Evolutionary conservation across 768 basidiomycete genomes (phyloP).

Genomic region (Pleurotus eryngii): DNA sequence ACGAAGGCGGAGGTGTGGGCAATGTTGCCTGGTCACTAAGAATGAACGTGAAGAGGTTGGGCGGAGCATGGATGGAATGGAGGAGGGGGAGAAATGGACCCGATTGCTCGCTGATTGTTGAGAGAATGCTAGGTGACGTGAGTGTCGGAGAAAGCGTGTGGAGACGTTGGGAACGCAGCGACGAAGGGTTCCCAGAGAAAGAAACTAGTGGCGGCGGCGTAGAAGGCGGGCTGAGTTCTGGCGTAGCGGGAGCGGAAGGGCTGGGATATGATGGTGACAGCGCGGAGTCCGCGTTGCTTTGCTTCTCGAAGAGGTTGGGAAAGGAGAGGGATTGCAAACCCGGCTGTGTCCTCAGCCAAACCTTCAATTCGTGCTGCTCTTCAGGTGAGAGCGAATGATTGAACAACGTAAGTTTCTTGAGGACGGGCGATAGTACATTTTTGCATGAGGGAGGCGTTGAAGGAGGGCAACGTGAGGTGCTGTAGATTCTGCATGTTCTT

Average conservation of each 20-base stretch:
- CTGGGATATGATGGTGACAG: constrained; percentile 17
- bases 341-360: constrained; percentile 19
- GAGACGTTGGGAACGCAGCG: constrained; percentile 12
- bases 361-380: constrained; percentile 20
- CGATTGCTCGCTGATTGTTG: constrained; percentile 1
- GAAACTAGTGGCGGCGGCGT: constrained; percentile 7
- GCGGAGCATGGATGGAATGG: constrained; percentile 26
- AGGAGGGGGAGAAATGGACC: constrained; percentile 34
- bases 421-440: constrained; percentile 41
- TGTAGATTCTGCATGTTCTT: constrained; percentile 44
- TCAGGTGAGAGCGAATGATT: constrained; percentile 25
- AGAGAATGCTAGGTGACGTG: constrained; percentile 8
- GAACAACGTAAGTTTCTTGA: constrained; percentile 36
- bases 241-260: constrained; percentile 9
- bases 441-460: constrained; percentile 38
- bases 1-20: constrained; percentile 8
- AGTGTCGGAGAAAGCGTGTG: constrained; percentile 26
- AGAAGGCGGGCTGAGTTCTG: constrained; percentile 3
- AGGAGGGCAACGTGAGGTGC: constrained; percentile 38
- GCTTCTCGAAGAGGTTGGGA: constrained; percentile 25
- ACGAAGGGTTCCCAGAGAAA: constrained; percentile 7
- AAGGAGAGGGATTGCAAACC: constrained; percentile 11
- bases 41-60: constrained; percentile 13
- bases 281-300: constrained; percentile 8
- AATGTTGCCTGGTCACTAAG: constrained; percentile 9